A percentile compares a stretch with the other conserved stretches of the same genome.
Conservation (phyloP, 2,329 filamentous ascomycete genomes). For the Hymenoscyphus linearis region DNA sequence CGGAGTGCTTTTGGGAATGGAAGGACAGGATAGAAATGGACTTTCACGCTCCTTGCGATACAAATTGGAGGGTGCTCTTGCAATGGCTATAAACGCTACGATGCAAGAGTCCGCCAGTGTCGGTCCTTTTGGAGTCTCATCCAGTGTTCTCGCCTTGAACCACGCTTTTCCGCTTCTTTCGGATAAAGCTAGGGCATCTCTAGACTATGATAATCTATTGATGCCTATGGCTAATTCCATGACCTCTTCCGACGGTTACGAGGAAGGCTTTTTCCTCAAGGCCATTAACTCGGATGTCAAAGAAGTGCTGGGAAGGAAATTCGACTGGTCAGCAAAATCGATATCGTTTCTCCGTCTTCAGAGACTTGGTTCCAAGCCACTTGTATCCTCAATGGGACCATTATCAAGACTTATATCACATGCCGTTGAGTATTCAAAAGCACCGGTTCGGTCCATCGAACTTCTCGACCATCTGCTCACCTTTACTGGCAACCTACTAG, state of each 20-base stretch:
- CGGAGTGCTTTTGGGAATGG: constrained; percentile 57
- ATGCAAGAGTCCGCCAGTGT: constrained; percentile 46
- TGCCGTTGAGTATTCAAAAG: constrained; percentile 50
- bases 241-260: constrained; percentile 56
- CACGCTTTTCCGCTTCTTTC: constrained; percentile 57
- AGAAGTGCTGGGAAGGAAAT: constrained; percentile 43
- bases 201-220: constrained; percentile 55
- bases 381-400: constrained; percentile 56
- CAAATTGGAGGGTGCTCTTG: constrained; percentile 55
- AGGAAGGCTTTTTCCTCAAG: constrained; percentile 60
- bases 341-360: constrained; percentile 52
- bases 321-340: constrained; percentile 55
- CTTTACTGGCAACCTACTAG: constrained; percentile 39
- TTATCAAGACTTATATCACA: constrained; percentile 59
- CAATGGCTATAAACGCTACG: constrained; percentile 56
- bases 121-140: constrained; percentile 43
- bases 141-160: constrained; percentile 57
- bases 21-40: constrained; percentile 49
- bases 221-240: constrained; percentile 53
- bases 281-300: constrained; percentile 56
- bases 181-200: constrained; percentile 43
- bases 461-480: constrained; percentile 50
- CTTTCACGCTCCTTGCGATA: constrained; percentile 46
- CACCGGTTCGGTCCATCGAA: constrained; percentile 38
- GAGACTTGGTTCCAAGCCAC: constrained; percentile 48